These are phyloP conservation scores for Lycium barbarum DNA, from an alignment of 257 asterid species.

Conservation along the genomic window DNA sequence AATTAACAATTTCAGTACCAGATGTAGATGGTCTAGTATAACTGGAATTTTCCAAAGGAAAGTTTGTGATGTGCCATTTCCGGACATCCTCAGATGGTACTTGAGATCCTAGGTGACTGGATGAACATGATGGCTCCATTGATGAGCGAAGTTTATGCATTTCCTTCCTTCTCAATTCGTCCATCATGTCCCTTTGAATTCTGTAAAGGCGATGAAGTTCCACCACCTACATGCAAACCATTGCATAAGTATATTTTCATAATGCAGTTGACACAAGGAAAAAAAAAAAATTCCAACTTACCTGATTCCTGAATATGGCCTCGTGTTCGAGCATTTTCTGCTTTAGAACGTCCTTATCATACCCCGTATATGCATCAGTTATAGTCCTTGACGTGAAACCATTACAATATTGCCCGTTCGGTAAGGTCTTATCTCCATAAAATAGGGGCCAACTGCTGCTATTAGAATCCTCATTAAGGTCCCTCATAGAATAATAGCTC, in stretches of 20 bases:
- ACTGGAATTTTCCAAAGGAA: conserved; percentile 60
- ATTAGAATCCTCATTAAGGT: conserved; percentile 90
- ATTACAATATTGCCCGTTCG: conserved; percentile 68
- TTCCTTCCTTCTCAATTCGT: conserved; percentile 62
- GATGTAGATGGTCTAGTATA: conserved; percentile 58
- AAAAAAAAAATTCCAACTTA: conserved; percentile 32
- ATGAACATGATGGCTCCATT: conserved; percentile 76
- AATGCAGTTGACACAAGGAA: background rate
- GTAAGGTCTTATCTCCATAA: conserved; percentile 62
- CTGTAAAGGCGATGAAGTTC: conserved; percentile 92
- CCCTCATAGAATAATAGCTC: conserved; percentile 79
- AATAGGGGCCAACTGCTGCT: conserved; percentile 79
- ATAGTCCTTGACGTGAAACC: conserved; percentile 56
- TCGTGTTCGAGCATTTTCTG: conserved; percentile 96
- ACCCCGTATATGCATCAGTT: conserved; percentile 58
- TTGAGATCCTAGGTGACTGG: conserved; percentile 70
- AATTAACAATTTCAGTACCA: conserved; percentile 61
- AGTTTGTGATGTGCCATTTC: conserved; percentile 65
- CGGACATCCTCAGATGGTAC: conserved; percentile 66
- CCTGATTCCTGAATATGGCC: conserved; percentile 85
- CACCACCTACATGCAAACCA: conserved; percentile 55
- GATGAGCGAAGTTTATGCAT: conserved; percentile 52
- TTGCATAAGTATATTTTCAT: conserved; percentile 29
- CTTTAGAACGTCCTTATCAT: conserved; percentile 77
- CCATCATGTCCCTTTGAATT: conserved; percentile 96